Conservation (phyloP, 495 filamentous ascomycete species). For the Tetracladium setigerum region DNA sequence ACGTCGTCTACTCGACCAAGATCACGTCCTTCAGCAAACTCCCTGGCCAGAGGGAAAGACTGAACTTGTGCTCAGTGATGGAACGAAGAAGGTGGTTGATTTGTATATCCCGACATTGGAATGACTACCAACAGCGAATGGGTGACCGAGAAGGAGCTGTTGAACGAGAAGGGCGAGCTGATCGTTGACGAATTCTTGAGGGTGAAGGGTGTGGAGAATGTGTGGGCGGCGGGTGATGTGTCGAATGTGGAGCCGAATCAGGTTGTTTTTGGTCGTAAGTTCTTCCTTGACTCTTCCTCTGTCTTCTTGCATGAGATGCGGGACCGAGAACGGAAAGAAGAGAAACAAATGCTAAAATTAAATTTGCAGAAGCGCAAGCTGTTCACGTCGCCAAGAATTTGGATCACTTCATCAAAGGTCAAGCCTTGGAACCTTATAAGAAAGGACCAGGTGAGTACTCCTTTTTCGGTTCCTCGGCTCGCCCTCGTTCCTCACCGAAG, state of each 20-base stretch:
- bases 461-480: not conserved
- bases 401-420: conserved; percentile 20
- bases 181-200: conserved; percentile 28
- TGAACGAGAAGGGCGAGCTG: conserved; percentile 26
- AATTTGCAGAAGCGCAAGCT: conserved; percentile 10
- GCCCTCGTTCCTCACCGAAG: not conserved
- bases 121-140: conserved; percentile 34
- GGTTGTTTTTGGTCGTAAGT: conserved; percentile 8
- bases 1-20: conserved; percentile 13
- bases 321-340: no score
- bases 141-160: conserved; percentile 19
- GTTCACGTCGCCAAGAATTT: conserved; percentile 13
- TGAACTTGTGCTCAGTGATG: conserved; percentile 18
- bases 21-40: conserved; percentile 1
- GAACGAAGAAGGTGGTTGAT: conserved; percentile 26
- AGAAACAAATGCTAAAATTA: no score
- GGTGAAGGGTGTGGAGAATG: conserved; percentile 25
- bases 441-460: conserved; percentile 19
- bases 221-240: conserved; percentile 37
- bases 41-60: conserved; percentile 14
- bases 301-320: not conserved
- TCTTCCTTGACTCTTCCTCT: not conserved
- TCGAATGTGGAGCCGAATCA: conserved; percentile 8
- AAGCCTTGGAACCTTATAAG: conserved; percentile 31
- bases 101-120: conserved; percentile 35